Evolutionary conservation across 495 filamentous ascomycete genomes (phyloP), one percentile per base, ranked within the genome.

Genomic region (Tuber calosporum): DNA sequence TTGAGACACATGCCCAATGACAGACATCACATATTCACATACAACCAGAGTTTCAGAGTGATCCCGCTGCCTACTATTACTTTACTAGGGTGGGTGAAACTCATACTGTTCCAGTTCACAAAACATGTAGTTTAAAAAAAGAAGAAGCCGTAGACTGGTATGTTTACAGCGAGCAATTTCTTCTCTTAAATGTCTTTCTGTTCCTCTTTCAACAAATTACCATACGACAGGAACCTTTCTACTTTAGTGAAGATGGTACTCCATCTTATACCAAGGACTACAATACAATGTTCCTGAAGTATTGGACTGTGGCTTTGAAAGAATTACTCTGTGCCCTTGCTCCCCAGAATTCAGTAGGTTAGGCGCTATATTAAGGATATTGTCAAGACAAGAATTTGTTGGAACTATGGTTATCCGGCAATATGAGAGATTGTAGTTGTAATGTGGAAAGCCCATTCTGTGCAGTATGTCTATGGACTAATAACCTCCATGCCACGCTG

Each of bases 61-160:
- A 41, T 15, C 30, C 17, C 7, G 30, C 45, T 70, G 39, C 34
- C 48, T 30, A 45, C 36, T 8, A 74, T 53, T 17, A 69, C 72
- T 76, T 71, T 58, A 36, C 75, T 72, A 8, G 19, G 26, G 11
- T 68, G 68, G 37, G 43, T 43, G 70, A 26, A 75, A n/a, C 69
- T 72, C 45, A 19, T 43, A 30, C 22, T 68, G 26, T 45, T 73
- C 71, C 26, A 69, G 22, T 45, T 45, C 39, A 67, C 19, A 68
- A 73, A 73, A 73, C 66, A 0, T 9, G 40, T 0, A 43, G 26
- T 48, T 7, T 3, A 48, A 73, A 68, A 38, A 6, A 53, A 39
- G 41, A 42, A 67, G 66, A 1, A 9, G 42, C n/a, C 4, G 69
- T 72, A 38, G 43, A 69, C 11, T 72, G 26, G 69, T 72, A 62